Evolutionary conservation across 768 basidiomycete species (phyloP).

Genomic region (Psilocybe subaeruginosa): DNA sequence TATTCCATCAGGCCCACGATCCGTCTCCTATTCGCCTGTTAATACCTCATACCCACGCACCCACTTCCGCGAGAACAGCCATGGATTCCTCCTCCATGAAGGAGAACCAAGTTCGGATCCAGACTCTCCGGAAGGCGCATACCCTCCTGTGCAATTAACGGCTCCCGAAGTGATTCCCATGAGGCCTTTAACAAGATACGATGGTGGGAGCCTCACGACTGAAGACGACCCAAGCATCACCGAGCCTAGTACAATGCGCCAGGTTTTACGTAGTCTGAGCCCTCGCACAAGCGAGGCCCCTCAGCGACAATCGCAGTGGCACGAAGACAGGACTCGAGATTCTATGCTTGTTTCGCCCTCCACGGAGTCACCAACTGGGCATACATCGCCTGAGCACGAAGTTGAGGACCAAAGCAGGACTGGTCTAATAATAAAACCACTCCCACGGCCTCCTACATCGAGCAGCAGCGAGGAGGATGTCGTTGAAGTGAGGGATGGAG

Average conservation of each 20-base stretch:
- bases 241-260: conserved; percentile 34
- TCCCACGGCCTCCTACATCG: conserved; percentile 9
- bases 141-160: conserved; percentile 4
- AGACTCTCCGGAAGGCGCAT: conserved; percentile 9
- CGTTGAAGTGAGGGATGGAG: conserved; percentile 15
- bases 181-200: conserved; percentile 17
- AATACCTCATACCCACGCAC: conserved; percentile 12
- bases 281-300: conserved; percentile 38
- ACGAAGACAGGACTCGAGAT: neutral
- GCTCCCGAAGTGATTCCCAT: conserved; percentile 16
- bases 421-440: conserved; percentile 3
- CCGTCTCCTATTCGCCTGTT: conserved; percentile 25
- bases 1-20: conserved; percentile 30
- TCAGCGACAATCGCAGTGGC: conserved; percentile 14
- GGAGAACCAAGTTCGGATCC: conserved; percentile 12
- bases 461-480: conserved; percentile 8
- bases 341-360: conserved; percentile 1
- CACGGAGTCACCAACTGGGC: neutral
- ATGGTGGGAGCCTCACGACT: conserved; percentile 27
- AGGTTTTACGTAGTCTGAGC: conserved; percentile 46
- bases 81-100: conserved; percentile 23
- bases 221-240: conserved; percentile 32
- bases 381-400: neutral
- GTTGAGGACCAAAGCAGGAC: neutral
- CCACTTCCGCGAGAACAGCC: conserved; percentile 20